Evolutionary conservation across 176 grass and related monocot genomes (phyloP).

Genomic region (Triticum dicoccoides): DNA sequence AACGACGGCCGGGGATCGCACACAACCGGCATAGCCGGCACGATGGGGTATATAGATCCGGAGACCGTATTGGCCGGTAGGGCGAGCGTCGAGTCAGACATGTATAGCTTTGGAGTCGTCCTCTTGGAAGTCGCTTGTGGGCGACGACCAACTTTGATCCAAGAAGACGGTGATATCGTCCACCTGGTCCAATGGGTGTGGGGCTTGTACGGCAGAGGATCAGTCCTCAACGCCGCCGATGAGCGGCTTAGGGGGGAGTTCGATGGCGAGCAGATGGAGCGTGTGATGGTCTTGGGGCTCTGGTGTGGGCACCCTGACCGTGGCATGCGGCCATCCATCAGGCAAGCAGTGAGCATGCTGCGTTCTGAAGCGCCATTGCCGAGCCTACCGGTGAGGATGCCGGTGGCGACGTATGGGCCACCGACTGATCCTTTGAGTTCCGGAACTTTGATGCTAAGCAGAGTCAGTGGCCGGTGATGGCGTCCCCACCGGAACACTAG

Average conservation of each 20-base stretch:
- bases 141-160: background rate
- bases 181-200: slow-evolving; percentile 26
- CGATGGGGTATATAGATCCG: background rate
- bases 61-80: background rate
- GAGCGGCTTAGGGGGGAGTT: background rate
- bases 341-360: slow-evolving; percentile 27
- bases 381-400: slow-evolving; percentile 1
- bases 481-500: background rate
- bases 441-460: background rate
- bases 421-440: background rate
- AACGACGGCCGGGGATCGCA: background rate
- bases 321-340: background rate
- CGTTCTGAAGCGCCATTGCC: background rate
- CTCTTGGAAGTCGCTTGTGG: slow-evolving; percentile 33
- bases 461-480: background rate
- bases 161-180: accelerated
- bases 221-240: background rate
- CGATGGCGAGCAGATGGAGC: background rate
- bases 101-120: slow-evolving; percentile 41
- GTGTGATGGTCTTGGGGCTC: slow-evolving; percentile 21
- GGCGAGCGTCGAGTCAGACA: background rate
- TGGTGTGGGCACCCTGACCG: slow-evolving; percentile 38
- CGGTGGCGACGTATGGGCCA: background rate
- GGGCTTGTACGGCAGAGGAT: background rate
- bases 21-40: background rate